Conservation (phyloP, 768 basidiomycete species). For the Sarcodon aspratus region DNA sequence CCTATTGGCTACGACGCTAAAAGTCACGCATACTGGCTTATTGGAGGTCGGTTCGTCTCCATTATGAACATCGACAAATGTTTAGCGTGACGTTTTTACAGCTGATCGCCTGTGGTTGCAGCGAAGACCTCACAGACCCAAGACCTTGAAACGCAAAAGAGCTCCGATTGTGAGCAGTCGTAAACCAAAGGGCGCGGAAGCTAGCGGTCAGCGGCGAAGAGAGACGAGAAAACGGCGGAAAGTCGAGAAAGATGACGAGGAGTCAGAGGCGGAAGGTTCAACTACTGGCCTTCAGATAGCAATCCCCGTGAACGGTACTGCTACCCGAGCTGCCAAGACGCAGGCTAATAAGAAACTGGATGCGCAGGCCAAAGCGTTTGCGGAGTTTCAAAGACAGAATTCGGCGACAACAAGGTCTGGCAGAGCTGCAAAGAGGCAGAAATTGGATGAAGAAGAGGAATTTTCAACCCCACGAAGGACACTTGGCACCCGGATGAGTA, state of each 20-base stretch:
- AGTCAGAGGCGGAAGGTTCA: conserved; percentile 2
- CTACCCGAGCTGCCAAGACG: conserved; percentile 54
- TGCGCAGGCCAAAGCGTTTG: conserved; percentile 57
- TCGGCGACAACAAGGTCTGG: conserved; percentile 11
- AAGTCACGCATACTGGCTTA: conserved; percentile 75
- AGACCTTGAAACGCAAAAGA: conserved; percentile 27
- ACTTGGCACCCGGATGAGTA: conserved; percentile 54
- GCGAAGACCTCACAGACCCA: conserved; percentile 44
- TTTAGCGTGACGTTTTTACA: conserved; percentile 15
- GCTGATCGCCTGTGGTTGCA: conserved; percentile 84
- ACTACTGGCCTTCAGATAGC: neutral
- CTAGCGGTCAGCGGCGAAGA: too few relatives aligned
- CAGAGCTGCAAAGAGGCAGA: conserved; percentile 8
- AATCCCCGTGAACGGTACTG: conserved; percentile 24
- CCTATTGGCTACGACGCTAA: conserved; percentile 79
- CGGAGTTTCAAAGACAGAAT: conserved; percentile 46
- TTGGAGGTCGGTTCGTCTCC: conserved; percentile 47
- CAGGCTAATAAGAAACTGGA: conserved; percentile 63
- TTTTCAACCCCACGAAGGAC: conserved; percentile 17
- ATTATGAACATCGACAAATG: neutral
- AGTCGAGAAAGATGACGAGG: neutral
- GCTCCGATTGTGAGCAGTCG: conserved; percentile 10
- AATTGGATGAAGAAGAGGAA: conserved; percentile 6
- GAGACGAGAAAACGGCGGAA: neutral
- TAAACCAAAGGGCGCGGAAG: neutral